Base-by-base conservation (phyloP, 73 alveolate species). In the Durusdinium trenchii region DNA sequence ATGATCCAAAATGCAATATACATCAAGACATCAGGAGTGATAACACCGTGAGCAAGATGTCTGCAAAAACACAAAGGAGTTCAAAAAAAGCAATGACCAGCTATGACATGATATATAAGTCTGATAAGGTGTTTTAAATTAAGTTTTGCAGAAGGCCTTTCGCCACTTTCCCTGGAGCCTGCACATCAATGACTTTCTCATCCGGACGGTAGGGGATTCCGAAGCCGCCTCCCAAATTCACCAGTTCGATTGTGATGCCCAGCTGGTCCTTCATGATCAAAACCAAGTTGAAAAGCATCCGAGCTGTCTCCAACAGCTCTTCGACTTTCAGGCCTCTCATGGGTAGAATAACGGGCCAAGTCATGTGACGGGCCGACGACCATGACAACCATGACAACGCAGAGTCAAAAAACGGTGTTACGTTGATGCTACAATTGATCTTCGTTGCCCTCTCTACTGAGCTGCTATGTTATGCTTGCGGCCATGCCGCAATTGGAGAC, bases 171-270 rank as follows among this genome's bases (percentile, higher is more conserved):
- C 85, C 99, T 10, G 76, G 99, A 3, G 73, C 99, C 67, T 79
- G 61, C 76, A 60, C 94, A 50, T 99, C 96, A 1, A 83, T 82
- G 57, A 67, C 54, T 18, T 47, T 54, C 94, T 99, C 98, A 48
- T 99, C 99, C 10, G 99, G 99, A 20, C 86, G 96, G 67, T 99
- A 99, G 67, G 99, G 99, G 76, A 99, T 99, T 18, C 99, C 99
- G 36, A 99, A 86, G 76, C 99, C 99, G 32, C 99, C 99, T 30
- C 99, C 99, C 51, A 99, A 71, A 86, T 99, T 93, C 43, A 99
- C 98, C 85, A 99, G 98, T 75, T 93, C 99, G 45, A 99, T 95
- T 57, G 48, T 57, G 94, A 95, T 78, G 48, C 98, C 99, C 62
- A 75, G 52, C 47, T 82, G 54, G 86, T 71, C 94, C 86, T 94